phyloP scores from a whole-genome alignment of 768 basidiomycete species.

The Rhizopogon salebrosus region DNA sequence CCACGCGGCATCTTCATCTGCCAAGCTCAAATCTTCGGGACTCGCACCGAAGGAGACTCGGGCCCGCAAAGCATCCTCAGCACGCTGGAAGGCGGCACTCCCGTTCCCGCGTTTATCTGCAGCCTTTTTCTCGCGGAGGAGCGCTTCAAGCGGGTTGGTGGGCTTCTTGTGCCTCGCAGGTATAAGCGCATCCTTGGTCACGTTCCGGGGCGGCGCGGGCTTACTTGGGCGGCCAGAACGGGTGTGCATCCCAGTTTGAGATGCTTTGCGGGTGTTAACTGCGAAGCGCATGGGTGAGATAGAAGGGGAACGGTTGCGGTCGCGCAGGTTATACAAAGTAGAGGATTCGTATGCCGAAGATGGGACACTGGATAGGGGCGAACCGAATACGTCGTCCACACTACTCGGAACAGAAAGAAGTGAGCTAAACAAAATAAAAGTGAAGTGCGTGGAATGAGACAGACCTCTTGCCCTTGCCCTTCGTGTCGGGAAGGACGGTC shows the following conservation, averaged over 20 bases:
- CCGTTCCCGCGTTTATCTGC: conserved; percentile 30
- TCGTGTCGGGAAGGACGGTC: conserved; percentile 10
- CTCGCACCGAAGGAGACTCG: conserved; percentile 16
- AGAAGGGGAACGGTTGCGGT: not conserved
- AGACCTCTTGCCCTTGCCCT: conserved; percentile 8
- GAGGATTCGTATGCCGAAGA: conserved; percentile 5
- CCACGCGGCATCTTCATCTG: conserved; percentile 36
- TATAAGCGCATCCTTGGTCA: not conserved
- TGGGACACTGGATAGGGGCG: conserved; percentile 17
- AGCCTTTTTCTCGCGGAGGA: conserved; percentile 47
- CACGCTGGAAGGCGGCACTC: conserved; percentile 37
- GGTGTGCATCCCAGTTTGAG: not conserved
- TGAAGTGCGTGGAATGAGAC: not conserved
- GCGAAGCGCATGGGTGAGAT: conserved; percentile 3
- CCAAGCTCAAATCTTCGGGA: conserved; percentile 20
- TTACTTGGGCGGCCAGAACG: conserved; percentile 20
- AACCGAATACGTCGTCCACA: conserved; percentile 11
- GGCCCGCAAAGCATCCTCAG: conserved; percentile 37
- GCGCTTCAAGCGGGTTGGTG: conserved; percentile 49
- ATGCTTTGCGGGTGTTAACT: no score
- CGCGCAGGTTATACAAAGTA: not conserved
- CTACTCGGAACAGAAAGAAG: not conserved
- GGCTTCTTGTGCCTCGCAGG: conserved; percentile 14
- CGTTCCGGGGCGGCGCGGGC: conserved; percentile 1
- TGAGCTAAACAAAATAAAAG: conserved; percentile 5